phyloP scores from a whole-genome alignment of 768 basidiomycete genomes.

The Leccinum subgranulosum region DNA sequence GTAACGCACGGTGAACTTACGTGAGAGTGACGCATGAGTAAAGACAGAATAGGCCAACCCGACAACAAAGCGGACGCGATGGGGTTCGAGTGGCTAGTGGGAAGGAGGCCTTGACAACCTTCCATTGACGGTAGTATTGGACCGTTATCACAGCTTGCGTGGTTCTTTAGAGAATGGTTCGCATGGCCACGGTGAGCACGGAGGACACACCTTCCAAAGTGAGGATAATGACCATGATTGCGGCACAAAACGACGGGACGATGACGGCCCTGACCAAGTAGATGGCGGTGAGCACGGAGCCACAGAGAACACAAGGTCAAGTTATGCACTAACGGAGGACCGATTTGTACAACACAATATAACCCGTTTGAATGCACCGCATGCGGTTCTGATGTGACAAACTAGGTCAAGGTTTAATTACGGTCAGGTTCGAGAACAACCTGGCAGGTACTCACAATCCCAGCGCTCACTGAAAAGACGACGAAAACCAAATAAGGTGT shows the following conservation, averaged over 20 bases:
- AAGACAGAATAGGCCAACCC: slow-evolving; percentile 42
- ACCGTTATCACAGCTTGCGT: slow-evolving; percentile 40
- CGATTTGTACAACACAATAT: slow-evolving; percentile 43
- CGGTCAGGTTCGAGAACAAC: slow-evolving; percentile 6
- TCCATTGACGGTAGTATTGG: slow-evolving; percentile 42
- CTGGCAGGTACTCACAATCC: slow-evolving; percentile 32
- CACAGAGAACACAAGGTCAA: slow-evolving; percentile 1
- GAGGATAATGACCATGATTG: slow-evolving; percentile 38
- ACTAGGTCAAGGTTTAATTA: slow-evolving; percentile 17
- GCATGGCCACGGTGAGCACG: neutral
- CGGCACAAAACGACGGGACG: slow-evolving; percentile 45
- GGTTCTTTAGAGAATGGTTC: slow-evolving; percentile 1
- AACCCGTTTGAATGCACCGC: slow-evolving; percentile 39
- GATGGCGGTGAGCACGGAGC: slow-evolving; percentile 12
- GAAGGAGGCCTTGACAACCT: slow-evolving; percentile 36
- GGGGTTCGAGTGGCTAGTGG: slow-evolving; percentile 38
- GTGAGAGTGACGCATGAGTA: slow-evolving; percentile 43
- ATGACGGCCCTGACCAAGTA: slow-evolving; percentile 27
- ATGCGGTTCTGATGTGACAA: slow-evolving; percentile 13
- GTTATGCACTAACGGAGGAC: slow-evolving; percentile 35
- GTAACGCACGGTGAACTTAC: slow-evolving; percentile 28
- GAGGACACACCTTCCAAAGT: slow-evolving; percentile 42
- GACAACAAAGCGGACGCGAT: slow-evolving; percentile 37
- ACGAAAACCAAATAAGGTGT: slow-evolving; percentile 43
- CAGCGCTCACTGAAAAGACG: slow-evolving; percentile 37